Evolutionary conservation across 495 filamentous ascomycete species (phyloP), one percentile per base, ranked within the genome.

Genomic region (Penicillium paradoxum): DNA sequence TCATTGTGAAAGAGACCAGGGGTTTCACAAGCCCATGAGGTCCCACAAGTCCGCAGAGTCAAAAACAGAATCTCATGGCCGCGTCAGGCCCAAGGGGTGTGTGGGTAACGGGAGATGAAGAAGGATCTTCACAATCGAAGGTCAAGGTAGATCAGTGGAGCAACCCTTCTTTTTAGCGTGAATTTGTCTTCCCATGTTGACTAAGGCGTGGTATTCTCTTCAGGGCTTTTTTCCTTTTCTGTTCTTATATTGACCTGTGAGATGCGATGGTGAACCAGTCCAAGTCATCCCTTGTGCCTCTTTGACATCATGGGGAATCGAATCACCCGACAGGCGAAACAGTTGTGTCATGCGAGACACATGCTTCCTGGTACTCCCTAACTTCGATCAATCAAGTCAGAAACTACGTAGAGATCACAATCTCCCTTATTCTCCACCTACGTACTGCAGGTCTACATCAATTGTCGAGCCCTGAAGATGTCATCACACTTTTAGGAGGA

Each of bases 11-110:
- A 59, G 41, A 50, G 54, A 56, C 53, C 48, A 57, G 50, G 25
- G 61, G 63, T 64, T 66, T 41, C 63, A 64, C 60, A 47, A 44
- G 45, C 22, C 42, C 38, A 56, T 54, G 40, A 66, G 54, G 63
- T 64, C 54, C 49, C 55, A 66, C 63, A 64, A 55, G 33, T 42
- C 48, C 46, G 34, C 52, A 53, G 39, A 44, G 44, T 27, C 21
- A 38, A 53, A 22, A 53, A 32, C 2, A 45, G 17, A 38, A 43
- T 46, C 36, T 46, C 18, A 46, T 40, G 29, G 33, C 29, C 34
- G 40, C 29, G 27, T 48, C 45, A 27, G 21, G 30, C n/a, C n/a
- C 34, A 22, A 36, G 22, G 30, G 27, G 37, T 24, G 30, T 17
- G 19, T 25, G 34, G 37, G 44, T 43, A 38, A 40, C 36, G 25